Percentiles rank a stretch among this genome's conserved stretches.
These are phyloP conservation scores for Streptanthus diversifolius DNA, from an alignment of 345 rosid genomes.

Conservation along the genomic window DNA sequence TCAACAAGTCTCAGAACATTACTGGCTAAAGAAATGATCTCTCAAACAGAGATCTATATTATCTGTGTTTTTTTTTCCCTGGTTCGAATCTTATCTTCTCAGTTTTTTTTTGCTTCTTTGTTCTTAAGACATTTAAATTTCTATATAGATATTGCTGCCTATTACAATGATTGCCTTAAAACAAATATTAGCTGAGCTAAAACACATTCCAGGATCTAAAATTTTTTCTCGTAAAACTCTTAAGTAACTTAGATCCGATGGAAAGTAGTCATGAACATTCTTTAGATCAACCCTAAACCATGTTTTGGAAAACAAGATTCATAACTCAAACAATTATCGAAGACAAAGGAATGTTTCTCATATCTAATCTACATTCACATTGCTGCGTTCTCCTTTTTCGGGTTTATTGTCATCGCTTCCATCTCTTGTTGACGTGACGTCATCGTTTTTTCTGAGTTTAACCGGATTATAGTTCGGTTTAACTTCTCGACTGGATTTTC, in stretches of 20 bases:
- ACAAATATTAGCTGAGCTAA: background rate
- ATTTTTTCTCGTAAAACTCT: background rate
- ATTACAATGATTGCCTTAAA: background rate
- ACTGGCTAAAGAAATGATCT: slow-evolving; percentile 9
- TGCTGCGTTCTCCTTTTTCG: too few species aligned
- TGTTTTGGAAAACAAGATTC: background rate
- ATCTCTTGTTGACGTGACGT: too few species aligned
- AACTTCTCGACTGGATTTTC: background rate
- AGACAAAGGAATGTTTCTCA: background rate
- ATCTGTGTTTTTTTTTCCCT: background rate
- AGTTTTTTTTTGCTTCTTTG: slow-evolving; percentile 20
- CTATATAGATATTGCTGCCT: slow-evolving; percentile 8
- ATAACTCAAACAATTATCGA: background rate
- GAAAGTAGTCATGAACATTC: too few species aligned
- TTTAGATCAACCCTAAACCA: too few species aligned
- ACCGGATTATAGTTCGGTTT: background rate
- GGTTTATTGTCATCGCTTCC: too few species aligned
- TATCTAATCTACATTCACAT: too few species aligned
- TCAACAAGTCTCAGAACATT: slow-evolving; percentile 47
- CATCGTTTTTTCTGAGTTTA: too few species aligned
- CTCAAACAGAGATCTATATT: background rate
- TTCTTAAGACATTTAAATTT: slow-evolving; percentile 7
- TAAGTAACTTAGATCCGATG: background rate
- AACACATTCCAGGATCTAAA: background rate
- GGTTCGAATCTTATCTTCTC: background rate